Evolutionary conservation across 202 grass and related monocot species (phyloP).

Genomic region (Setaria viridis): DNA sequence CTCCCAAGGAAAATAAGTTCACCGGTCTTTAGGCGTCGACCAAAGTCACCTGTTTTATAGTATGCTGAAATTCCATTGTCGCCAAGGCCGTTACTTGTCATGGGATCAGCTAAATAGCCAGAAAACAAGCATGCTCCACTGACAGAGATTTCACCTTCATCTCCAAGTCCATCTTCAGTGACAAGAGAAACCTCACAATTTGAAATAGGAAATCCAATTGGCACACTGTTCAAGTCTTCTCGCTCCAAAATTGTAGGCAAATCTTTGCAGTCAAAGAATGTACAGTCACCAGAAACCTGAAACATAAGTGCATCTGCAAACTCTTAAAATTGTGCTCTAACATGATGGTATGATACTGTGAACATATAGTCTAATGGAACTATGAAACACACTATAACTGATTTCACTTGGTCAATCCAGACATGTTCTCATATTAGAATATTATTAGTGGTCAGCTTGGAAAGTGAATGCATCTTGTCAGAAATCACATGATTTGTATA

Average conservation of each 20-base stretch:
- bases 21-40: slow-evolving; percentile 61
- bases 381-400: neutral
- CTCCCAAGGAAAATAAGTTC: slow-evolving; percentile 85
- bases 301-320: slow-evolving; percentile 26
- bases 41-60: slow-evolving; percentile 85
- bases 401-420: neutral
- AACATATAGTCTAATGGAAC: neutral
- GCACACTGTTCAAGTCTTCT: slow-evolving; percentile 68
- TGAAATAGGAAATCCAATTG: slow-evolving; percentile 82
- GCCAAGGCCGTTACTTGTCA: slow-evolving; percentile 28
- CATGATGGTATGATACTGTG: neutral
- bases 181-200: slow-evolving; percentile 81
- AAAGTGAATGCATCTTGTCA: neutral
- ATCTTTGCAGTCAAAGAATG: slow-evolving; percentile 86
- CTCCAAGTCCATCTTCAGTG: slow-evolving; percentile 15
- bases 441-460: neutral
- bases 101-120: slow-evolving; percentile 61
- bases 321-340: slow-evolving; percentile 23
- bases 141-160: slow-evolving; percentile 87
- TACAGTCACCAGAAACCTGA: slow-evolving; percentile 95
- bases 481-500: neutral
- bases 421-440: neutral
- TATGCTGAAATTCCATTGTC: slow-evolving; percentile 33
- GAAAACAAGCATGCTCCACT: slow-evolving; percentile 80
- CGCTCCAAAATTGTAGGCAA: slow-evolving; percentile 65